A percentile compares a stretch with the other conserved stretches of the same genome.
Conservation (phyloP, 345 rosid genomes). For the Ailanthus altissimus region DNA sequence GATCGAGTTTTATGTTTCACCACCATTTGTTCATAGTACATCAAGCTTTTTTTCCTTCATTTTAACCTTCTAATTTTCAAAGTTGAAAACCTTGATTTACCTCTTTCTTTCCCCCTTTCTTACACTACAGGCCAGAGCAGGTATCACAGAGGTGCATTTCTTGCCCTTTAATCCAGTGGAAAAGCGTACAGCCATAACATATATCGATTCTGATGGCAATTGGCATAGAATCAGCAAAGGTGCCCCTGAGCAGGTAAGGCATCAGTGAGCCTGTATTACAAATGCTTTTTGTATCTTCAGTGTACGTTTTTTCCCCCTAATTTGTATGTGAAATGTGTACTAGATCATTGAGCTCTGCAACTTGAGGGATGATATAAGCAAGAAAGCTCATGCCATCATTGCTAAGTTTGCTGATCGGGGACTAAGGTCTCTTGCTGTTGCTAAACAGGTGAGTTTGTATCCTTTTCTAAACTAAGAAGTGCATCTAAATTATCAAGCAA, state of each 20-base stretch:
- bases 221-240: slow-evolving; percentile 91
- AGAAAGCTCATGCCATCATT: slow-evolving; percentile 73
- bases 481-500: background rate
- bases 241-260: slow-evolving; percentile 74
- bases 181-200: slow-evolving; percentile 87
- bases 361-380: slow-evolving; percentile 56
- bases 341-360: slow-evolving; percentile 77
- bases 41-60: background rate
- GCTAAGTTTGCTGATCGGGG: slow-evolving; percentile 90
- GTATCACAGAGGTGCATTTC: slow-evolving; percentile 74
- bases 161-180: slow-evolving; percentile 87
- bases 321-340: background rate
- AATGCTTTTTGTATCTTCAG: background rate
- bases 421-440: slow-evolving; percentile 75
- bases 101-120: background rate
- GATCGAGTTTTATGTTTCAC: background rate
- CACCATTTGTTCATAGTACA: background rate
- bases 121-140: slow-evolving; percentile 63
- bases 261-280: background rate
- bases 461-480: background rate
- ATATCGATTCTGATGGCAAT: slow-evolving; percentile 54
- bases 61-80: background rate
- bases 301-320: background rate
- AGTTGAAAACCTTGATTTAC: background rate
- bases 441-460: slow-evolving; percentile 53